Evolutionary conservation across 1,284 basidiomycete species (phyloP).

Genomic region (Tausonia pullulans): DNA sequence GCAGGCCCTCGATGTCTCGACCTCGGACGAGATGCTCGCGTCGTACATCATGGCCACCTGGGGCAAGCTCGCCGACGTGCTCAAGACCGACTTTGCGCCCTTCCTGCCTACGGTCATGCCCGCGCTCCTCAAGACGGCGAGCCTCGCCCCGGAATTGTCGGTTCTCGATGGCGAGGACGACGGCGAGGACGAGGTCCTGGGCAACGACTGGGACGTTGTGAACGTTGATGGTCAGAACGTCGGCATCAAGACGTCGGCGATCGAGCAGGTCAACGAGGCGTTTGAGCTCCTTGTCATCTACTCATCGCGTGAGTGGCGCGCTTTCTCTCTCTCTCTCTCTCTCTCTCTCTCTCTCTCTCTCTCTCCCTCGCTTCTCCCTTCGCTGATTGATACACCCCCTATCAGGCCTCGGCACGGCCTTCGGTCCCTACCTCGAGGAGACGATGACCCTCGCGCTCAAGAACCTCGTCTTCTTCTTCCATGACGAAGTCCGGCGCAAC

Average conservation of each 20-base stretch:
- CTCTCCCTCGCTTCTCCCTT: neutral
- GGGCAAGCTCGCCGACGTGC: conserved; percentile 17
- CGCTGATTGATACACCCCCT: too few species aligned
- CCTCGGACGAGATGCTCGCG: neutral
- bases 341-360: neutral
- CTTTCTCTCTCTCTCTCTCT: neutral
- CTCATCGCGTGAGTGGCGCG: conserved; percentile 5
- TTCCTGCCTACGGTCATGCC: conserved; percentile 17
- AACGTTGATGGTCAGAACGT: conserved; percentile 32
- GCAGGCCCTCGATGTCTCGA: neutral
- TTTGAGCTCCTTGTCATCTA: conserved; percentile 13
- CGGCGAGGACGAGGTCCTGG: conserved; percentile 1
- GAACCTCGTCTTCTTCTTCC: conserved; percentile 16
- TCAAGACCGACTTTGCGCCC: conserved; percentile 16
- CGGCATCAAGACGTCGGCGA: conserved; percentile 16
- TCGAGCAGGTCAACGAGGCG: conserved; percentile 12
- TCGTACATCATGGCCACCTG: conserved; percentile 12
- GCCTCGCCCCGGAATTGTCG: conserved; percentile 11
- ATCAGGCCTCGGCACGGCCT: conserved; percentile 7
- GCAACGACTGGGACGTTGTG: neutral
- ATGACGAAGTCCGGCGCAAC: conserved; percentile 5
- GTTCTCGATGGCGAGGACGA: conserved; percentile 32
- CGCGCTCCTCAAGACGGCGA: conserved; percentile 12
- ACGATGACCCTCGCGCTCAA: conserved; percentile 13
- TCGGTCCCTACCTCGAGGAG: conserved; percentile 16